Conservation (phyloP, 2,329 filamentous ascomycete species). For the Orbilia oligospora region DNA sequence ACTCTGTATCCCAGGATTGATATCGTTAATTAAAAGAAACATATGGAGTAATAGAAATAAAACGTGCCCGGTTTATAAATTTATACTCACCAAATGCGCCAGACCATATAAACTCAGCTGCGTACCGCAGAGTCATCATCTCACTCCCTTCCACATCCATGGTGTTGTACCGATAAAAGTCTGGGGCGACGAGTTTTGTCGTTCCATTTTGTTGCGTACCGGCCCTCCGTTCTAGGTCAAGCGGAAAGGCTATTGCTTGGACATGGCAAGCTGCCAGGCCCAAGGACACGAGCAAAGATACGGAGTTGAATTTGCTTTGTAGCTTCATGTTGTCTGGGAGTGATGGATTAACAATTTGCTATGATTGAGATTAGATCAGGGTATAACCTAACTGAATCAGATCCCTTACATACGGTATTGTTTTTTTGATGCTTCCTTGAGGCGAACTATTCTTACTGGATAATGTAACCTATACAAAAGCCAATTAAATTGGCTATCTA, state of each 20-base stretch:
- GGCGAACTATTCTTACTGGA: too few species aligned
- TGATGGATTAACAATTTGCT: background rate
- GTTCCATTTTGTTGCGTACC: background rate
- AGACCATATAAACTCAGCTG: constrained; percentile 12
- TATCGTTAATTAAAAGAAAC: background rate
- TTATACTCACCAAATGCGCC: constrained; percentile 31
- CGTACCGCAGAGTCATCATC: background rate
- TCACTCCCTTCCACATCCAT: too few species aligned
- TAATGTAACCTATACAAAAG: too few species aligned
- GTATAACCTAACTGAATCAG: too few species aligned
- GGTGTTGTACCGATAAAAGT: background rate
- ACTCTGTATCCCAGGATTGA: background rate
- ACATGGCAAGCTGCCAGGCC: background rate
- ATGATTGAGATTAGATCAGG: background rate
- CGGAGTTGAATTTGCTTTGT: background rate
- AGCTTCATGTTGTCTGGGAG: background rate
- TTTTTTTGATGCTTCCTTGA: too few species aligned
- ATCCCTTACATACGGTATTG: too few species aligned
- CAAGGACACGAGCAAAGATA: background rate
- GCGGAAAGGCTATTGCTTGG: background rate
- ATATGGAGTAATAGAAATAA: background rate
- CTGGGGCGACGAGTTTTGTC: background rate
- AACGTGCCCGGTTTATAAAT: too few species aligned
- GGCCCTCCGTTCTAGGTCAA: background rate
- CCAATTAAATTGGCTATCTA: too few species aligned